Evolutionary conservation across 2,329 filamentous ascomycete genomes (phyloP).

Genomic region (Stagonosporopsis chrysanthemi): DNA sequence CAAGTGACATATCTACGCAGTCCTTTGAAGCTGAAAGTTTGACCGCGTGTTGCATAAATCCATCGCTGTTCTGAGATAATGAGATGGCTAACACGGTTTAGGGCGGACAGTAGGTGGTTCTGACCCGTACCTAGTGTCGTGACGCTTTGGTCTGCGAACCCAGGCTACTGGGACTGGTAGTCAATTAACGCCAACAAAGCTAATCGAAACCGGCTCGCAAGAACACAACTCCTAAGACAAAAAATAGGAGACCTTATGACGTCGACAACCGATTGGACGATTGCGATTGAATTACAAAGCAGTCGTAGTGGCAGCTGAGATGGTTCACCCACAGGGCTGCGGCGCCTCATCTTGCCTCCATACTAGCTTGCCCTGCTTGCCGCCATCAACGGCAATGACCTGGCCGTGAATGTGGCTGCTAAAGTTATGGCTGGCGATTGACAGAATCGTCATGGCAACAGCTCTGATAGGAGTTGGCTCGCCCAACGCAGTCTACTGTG

Average conservation of each 20-base stretch:
- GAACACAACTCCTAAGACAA: neutral
- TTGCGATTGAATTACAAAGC: neutral
- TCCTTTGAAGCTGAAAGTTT: neutral
- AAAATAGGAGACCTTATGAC: neutral
- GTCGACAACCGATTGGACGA: neutral
- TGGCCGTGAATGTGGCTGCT: constrained; percentile 56
- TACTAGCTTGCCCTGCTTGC: constrained; percentile 55
- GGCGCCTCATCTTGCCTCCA: constrained; percentile 47
- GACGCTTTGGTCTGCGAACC: neutral
- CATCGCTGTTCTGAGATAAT: neutral
- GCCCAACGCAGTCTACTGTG: constrained; percentile 44
- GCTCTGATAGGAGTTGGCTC: constrained; percentile 50
- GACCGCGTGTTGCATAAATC: neutral
- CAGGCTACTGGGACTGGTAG: constrained; percentile 5
- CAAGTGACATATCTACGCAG: constrained; percentile 1
- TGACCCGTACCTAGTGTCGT: constrained; percentile 1
- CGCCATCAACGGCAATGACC: constrained; percentile 55
- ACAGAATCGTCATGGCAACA: constrained; percentile 56
- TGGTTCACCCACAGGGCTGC: constrained; percentile 7
- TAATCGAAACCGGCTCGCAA: constrained; percentile 2
- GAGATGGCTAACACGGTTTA: constrained; percentile 1
- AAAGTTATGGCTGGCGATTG: constrained; percentile 57
- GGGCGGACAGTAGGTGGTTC: neutral
- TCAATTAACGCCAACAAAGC: neutral
- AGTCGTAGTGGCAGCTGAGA: neutral